These are phyloP conservation scores for Mrakia frigida DNA, from an alignment of 768 basidiomycete species.

Conservation along the genomic window DNA sequence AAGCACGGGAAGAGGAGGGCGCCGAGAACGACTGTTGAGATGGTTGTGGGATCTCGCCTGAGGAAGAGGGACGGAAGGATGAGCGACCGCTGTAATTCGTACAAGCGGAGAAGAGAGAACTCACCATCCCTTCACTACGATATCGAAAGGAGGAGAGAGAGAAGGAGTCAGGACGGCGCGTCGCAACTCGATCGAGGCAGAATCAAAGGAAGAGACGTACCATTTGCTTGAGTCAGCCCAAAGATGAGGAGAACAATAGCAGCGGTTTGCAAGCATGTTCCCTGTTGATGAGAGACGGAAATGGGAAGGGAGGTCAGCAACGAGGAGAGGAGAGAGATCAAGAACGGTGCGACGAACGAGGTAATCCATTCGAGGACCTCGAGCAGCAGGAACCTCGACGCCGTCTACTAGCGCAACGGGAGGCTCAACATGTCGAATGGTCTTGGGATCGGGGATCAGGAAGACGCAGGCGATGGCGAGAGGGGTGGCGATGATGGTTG, in stretches of 20 bases:
- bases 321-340: background rate
- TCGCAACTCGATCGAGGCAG: too few species aligned
- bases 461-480: conserved; percentile 27
- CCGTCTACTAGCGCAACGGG: background rate
- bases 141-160: background rate
- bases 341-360: conserved; percentile 24
- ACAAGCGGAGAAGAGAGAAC: background rate
- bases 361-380: background rate
- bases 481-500: conserved; percentile 32
- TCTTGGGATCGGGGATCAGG: conserved; percentile 30
- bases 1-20: conserved; percentile 34
- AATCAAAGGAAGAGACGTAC: too few species aligned
- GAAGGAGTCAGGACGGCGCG: too few species aligned
- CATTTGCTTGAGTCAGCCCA: too few species aligned
- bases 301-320: background rate
- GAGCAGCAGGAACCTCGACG: background rate
- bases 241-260: too few species aligned
- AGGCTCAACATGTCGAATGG: background rate
- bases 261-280: background rate
- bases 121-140: background rate
- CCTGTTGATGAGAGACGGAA: background rate
- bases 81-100: too few species aligned
- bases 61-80: background rate
- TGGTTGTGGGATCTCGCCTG: conserved; percentile 33
- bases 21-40: conserved; percentile 37